Evolutionary conservation across 441 rosid genomes (phyloP), one percentile per base, ranked within the genome.

Genomic region (Populus hybrid): DNA sequence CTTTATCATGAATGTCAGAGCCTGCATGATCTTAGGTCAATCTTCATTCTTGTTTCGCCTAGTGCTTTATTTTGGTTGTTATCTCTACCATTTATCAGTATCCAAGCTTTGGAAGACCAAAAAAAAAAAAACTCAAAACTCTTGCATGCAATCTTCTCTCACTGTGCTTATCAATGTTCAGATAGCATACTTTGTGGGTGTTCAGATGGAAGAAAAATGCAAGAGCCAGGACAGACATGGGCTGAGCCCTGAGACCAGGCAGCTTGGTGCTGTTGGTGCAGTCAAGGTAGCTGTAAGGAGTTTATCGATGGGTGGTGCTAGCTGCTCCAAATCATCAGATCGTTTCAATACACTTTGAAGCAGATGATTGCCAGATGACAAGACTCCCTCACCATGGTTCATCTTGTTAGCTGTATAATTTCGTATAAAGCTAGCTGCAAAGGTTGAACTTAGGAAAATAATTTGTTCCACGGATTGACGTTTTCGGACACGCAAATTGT

Each of bases 261-360:
- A 93, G 75, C 88, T 84, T n/a, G 85, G 99, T 76, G 89, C 85
- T 20, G 93, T 95, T 2, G 99, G 94, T 67, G 91, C 97, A 2
- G 92, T 92, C 21, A 93, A 89, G 83, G 93, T 95, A 32, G 99
- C 99, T 3, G 92, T 95, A 42, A 88, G 99, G 85, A 91, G 92
- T 78, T 82, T 74, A 74, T 89, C 91, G 7, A 89, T 92, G 81
- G 85, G 84, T 68, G 86, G 84, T 68, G 86, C 90, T 30, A 81
- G 90, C 79, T 74, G 91, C 35, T 91, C 95, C 28, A 77, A 73
- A 69, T 79, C 88, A 12, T 84, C 80, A 24, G 63, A 71, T 28
- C 61, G 23, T 71, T 18, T 72, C 42, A 30, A 50, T 16, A 72
- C 84, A 34, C 81, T 63, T 64, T 65, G 46, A 67, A 38, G 75